Conservation (phyloP, 768 basidiomycete species). For the Podaxis pistillaris region DNA sequence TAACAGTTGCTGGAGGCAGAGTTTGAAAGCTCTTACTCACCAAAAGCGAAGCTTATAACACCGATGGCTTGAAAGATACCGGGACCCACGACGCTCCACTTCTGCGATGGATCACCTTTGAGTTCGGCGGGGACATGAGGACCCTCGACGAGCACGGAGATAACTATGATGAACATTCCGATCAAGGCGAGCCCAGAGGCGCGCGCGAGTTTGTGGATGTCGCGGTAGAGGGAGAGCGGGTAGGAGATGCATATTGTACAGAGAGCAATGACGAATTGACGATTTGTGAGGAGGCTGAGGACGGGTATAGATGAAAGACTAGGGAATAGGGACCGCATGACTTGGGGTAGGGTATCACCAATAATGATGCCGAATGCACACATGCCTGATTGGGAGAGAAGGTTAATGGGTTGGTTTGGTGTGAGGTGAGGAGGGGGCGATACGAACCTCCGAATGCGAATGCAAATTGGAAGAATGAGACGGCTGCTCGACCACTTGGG, state of each 20-base stretch:
- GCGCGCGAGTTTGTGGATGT: constrained; percentile 95
- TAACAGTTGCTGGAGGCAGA: no score
- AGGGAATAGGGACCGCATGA: constrained; percentile 86
- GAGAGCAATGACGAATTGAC: constrained; percentile 85
- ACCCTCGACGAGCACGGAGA: constrained; percentile 80
- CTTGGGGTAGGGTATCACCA: constrained; percentile 95
- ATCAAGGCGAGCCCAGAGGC: constrained; percentile 89
- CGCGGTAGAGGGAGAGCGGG: constrained; percentile 92
- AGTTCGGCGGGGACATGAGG: constrained; percentile 70
- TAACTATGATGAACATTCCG: constrained; percentile 93
- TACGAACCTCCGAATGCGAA: constrained; percentile 92
- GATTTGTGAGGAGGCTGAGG: constrained; percentile 75
- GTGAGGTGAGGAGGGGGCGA: not conserved
- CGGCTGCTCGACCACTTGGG: constrained; percentile 83
- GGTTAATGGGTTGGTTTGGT: not conserved
- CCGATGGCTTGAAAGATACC: constrained; percentile 95
- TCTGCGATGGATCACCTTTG: constrained; percentile 72
- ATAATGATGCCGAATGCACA: constrained; percentile 98
- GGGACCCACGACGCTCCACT: constrained; percentile 73
- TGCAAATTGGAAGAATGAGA: constrained; percentile 95
- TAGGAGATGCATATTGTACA: constrained; percentile 90
- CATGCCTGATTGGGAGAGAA: constrained; percentile 60
- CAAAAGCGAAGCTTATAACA: constrained; percentile 94
- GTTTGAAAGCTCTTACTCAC: constrained; percentile 23
- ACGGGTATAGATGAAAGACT: constrained; percentile 63